Evolutionary conservation across 495 filamentous ascomycete genomes (phyloP).

Genomic region (Hypoxylon fragiforme): DNA sequence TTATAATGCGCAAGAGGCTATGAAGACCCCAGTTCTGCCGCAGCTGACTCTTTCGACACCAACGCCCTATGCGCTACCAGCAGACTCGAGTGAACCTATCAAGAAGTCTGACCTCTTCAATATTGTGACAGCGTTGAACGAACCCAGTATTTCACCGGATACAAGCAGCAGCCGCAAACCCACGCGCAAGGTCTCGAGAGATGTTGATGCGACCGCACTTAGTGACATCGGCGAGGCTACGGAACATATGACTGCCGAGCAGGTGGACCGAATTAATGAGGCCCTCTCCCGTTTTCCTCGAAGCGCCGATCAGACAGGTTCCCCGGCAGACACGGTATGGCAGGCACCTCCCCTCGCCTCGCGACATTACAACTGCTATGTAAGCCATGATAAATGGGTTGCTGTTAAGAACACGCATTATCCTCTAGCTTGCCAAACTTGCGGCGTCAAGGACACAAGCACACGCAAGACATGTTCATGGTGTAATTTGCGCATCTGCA

Average conservation of each 20-base stretch:
- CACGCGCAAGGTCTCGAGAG: slow-evolving; percentile 17
- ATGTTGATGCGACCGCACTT: slow-evolving; percentile 9
- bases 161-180: slow-evolving; percentile 9
- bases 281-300: slow-evolving; percentile 33
- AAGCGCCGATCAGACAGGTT: not conserved
- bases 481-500: slow-evolving; percentile 36
- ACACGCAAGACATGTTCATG: slow-evolving; percentile 29
- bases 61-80: slow-evolving; percentile 14
- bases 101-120: slow-evolving; percentile 27
- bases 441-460: slow-evolving; percentile 24
- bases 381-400: slow-evolving; percentile 21
- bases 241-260: slow-evolving; percentile 21
- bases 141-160: slow-evolving; percentile 10
- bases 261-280: slow-evolving; percentile 11
- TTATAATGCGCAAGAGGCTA: slow-evolving; percentile 16
- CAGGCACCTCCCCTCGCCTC: slow-evolving; percentile 19
- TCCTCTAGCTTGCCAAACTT: slow-evolving; percentile 36
- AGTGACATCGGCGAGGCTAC: slow-evolving; percentile 27
- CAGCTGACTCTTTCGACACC: slow-evolving; percentile 2
- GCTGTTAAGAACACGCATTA: slow-evolving; percentile 32
- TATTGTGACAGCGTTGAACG: slow-evolving; percentile 23
- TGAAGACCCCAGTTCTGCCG: slow-evolving; percentile 8
- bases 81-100: slow-evolving; percentile 15
- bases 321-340: slow-evolving; percentile 25
- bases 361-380: slow-evolving; percentile 29